Percentiles rank a stretch among this genome's conserved stretches.
phyloP scores from a whole-genome alignment of 129 eudicot species.

The Heracleum sosnowskyi region DNA sequence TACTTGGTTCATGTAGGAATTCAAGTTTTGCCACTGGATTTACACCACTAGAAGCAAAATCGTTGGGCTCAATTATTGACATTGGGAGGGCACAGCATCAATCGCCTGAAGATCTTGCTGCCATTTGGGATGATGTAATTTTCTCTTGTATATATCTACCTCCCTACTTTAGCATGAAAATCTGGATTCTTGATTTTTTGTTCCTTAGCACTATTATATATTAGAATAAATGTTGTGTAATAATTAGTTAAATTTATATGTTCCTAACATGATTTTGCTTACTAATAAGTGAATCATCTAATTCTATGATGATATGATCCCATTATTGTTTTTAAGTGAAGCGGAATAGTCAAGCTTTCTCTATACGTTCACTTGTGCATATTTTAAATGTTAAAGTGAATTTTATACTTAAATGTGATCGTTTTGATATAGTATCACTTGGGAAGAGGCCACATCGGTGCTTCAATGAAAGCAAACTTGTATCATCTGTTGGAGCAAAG shows the following conservation, averaged over 20 bases:
- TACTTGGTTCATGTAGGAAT: constrained; percentile 31
- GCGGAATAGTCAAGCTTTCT: neutral
- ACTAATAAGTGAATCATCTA: neutral
- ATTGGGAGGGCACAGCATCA: constrained; percentile 55
- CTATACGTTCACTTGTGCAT: neutral
- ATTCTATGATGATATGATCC: neutral
- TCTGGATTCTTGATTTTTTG: neutral
- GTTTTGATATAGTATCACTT: constrained; percentile 52
- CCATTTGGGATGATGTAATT: constrained; percentile 85
- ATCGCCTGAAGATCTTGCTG: constrained; percentile 61
- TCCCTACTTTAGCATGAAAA: neutral
- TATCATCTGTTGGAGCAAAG: constrained; percentile 69
- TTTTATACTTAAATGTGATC: neutral
- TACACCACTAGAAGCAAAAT: constrained; percentile 58
- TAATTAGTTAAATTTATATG: neutral
- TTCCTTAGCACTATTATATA: neutral
- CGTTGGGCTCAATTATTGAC: constrained; percentile 69
- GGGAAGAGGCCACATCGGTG: constrained; percentile 98
- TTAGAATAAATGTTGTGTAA: neutral
- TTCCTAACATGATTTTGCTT: neutral
- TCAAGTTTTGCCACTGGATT: constrained; percentile 78
- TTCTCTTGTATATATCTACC: neutral
- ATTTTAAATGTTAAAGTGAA: neutral
- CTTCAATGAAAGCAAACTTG: constrained; percentile 66
- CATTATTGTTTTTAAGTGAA: neutral